Percentiles rank a stretch among this genome's conserved stretches.
These are phyloP conservation scores for Pluteus cervinus DNA, from an alignment of 768 basidiomycete species.

Conservation along the genomic window DNA sequence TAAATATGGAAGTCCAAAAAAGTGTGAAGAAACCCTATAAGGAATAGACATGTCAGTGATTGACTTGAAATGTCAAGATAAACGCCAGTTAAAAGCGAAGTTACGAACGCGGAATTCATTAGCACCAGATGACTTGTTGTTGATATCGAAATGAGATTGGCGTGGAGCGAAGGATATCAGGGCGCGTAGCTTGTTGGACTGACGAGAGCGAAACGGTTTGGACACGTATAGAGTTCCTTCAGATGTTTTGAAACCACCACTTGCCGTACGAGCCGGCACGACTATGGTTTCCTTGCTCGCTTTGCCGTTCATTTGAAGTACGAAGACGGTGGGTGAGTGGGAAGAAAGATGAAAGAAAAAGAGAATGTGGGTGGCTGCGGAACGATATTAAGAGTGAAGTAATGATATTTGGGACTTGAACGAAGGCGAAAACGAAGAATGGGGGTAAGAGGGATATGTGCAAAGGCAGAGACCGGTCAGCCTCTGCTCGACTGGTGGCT, in stretches of 20 bases:
- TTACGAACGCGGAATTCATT: conserved; percentile 80
- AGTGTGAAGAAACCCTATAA: conserved; percentile 86
- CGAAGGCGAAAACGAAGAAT: too few relatives aligned
- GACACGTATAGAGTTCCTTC: conserved; percentile 71
- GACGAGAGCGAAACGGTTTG: conserved; percentile 66
- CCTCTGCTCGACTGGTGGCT: too few relatives aligned
- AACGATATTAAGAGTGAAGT: too few relatives aligned
- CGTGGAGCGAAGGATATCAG: conserved; percentile 84
- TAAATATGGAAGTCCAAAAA: conserved; percentile 89
- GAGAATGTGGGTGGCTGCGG: too few relatives aligned
- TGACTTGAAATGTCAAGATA: not conserved
- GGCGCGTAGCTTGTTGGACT: conserved; percentile 74
- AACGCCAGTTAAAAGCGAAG: not conserved
- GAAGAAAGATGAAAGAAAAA: too few relatives aligned
- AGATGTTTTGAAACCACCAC: conserved; percentile 44
- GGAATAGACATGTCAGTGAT: conserved; percentile 1
- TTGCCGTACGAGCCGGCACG: conserved; percentile 18
- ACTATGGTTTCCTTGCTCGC: too few relatives aligned
- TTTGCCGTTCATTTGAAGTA: too few relatives aligned
- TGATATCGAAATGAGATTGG: conserved; percentile 78
- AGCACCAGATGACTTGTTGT: conserved; percentile 61
- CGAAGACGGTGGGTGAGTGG: too few relatives aligned
- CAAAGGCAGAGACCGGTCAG: too few relatives aligned
- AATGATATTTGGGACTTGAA: too few relatives aligned
- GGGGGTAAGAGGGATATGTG: too few relatives aligned